Evolutionary conservation across 345 rosid species (phyloP).

Genomic region (Gossypium arboreum): DNA sequence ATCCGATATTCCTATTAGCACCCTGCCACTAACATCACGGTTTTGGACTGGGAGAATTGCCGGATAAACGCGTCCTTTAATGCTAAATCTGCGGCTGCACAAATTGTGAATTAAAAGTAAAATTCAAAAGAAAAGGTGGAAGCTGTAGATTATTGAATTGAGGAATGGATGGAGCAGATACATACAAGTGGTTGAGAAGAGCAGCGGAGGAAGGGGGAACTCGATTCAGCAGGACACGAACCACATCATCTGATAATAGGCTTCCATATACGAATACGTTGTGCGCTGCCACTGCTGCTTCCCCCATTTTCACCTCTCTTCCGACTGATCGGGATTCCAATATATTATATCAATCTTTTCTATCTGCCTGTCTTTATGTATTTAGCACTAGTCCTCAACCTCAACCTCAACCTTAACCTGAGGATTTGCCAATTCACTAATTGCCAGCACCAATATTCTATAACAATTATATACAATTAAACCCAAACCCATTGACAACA

Average conservation of each 20-base stretch:
- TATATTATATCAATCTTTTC: too few species aligned
- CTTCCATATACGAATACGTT: constrained; percentile 87
- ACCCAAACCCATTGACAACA: too few species aligned
- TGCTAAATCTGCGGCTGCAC: constrained; percentile 77
- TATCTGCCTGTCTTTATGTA: too few species aligned
- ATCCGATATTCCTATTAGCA: constrained; percentile 58
- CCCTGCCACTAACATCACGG: constrained; percentile 51
- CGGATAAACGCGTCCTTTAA: constrained; percentile 81
- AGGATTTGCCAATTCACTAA: too few species aligned
- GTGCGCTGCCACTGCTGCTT: constrained; percentile 8
- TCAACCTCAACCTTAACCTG: too few species aligned
- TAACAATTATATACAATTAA: too few species aligned
- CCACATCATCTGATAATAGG: constrained; percentile 69
- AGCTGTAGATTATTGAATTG: neutral
- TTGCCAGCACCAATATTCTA: too few species aligned
- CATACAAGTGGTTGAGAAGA: constrained; percentile 49
- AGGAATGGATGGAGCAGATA: neutral
- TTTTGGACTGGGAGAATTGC: constrained; percentile 61
- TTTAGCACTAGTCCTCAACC: too few species aligned
- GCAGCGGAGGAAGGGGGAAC: constrained; percentile 56
- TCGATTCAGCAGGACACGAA: constrained; percentile 60
- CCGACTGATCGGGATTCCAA: neutral
- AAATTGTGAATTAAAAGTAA: neutral
- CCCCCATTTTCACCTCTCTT: neutral
- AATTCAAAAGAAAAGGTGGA: neutral